Evolutionary conservation across 1,284 basidiomycete genomes (phyloP), one percentile per base, ranked within the genome.

Genomic region (Cerrena zonata): DNA sequence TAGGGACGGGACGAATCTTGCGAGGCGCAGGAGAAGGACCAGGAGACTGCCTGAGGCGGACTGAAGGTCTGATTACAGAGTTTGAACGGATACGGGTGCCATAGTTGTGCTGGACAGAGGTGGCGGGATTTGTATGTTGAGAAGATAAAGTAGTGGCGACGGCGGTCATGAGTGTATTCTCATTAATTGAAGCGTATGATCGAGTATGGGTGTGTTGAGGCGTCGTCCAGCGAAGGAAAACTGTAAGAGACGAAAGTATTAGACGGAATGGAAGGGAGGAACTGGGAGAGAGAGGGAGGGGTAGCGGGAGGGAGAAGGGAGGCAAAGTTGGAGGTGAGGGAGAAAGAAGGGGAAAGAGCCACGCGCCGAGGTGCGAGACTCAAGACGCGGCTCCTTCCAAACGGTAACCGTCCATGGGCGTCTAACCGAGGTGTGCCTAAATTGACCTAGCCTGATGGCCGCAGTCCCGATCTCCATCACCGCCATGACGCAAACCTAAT

Each of bases 31-130:
- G 55, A 21, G 63, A 63, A 22, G 69, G 61, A 49, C 70, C 69
- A 30, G 73, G 64, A 13, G 68, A 68, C 48, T 76, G 71, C 51
- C 75, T 72, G 25, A 75, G 69, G 56, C 78, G 76, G 44, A 69
- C 64, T 30, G 77, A 72, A 47, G 79, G 78, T 56, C 72, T 77
- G 57, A 79, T 70, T 56, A 70, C 45, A 46, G 77, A 72, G 55
- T 78, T 77, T 45, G 76, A 74, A 51, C 79, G 75, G 40, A 75
- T 80, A 46, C 82, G 68, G 5, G 80, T 83, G 54, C 73, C 74
- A 69, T 84, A 81, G 50, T 67, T 61, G 65, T 75, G 73, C 30
- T 60, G 53, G 47, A 60, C 55, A 37, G 58, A 60, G 46, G 60
- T 39, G 50, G 41, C 15, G 46, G 60, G 19, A 50, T 26, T 40